Base-by-base conservation (phyloP, 2,329 filamentous ascomycete species). In the Apiospora sp. region DNA sequence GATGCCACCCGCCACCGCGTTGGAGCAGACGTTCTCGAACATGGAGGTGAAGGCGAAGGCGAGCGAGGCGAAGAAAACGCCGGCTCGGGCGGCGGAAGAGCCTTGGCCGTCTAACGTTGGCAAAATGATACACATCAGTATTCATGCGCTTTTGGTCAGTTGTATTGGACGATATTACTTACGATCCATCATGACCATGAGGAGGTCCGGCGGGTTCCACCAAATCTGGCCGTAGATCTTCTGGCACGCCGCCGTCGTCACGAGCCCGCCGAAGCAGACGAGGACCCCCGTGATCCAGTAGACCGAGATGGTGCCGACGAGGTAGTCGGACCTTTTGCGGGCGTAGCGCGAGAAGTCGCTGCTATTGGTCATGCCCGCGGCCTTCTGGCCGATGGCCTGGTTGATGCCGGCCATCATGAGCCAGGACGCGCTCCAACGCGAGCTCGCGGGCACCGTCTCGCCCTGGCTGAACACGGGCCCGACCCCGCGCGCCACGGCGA, bases 171-270 rank as follows among this genome's bases (percentile, higher is more conserved):
- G 8, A 10, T 13, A 22, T 6, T 22, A 3, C 70, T 58, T 68
- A 72, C 72, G 54, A 49, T 84, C 80, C 82, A 86, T 85, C 81
- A 85, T 84, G 7, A 81, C 79, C 80, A 84, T 82, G 2, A 86
- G 78, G 0, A 86, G 77, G 70, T 86, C 83, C 0, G 84, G 84
- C 3, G 83, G 84, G 71, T 85, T 86, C 85, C 85, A 87, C 73
- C 85, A 81, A 49, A 86, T 84, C 19, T 82, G 78, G 34, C 85
- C 85, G 77, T 85, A 86, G 12, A 86, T 77, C 64, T 83, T 81
- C 46, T 83, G 83, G 68, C 85, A 82, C 2, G 85, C 85, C 6
- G 83, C 81, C 1, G 83, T 80, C 16, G 84, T 84, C 2, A 84
- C 83, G 5, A 86, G 75, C 12, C 84, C 84, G n/a, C 84, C 74